Conservation (phyloP, 2,329 filamentous ascomycete species). For the Blastomyces gilchristii region DNA sequence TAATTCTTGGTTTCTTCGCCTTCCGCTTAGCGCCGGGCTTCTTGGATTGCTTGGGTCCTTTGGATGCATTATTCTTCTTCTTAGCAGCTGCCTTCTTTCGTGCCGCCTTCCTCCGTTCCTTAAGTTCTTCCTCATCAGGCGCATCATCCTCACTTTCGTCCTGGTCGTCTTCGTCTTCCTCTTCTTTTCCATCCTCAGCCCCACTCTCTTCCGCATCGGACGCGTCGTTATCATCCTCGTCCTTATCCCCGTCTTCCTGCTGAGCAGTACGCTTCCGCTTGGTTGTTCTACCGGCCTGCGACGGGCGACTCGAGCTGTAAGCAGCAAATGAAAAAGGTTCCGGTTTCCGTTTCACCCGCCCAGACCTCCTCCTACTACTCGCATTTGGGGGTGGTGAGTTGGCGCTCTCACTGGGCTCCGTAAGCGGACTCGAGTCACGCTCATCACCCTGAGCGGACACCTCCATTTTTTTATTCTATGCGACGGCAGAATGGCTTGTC, state of each 20-base stretch:
- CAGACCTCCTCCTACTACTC: slow-evolving; percentile 35
- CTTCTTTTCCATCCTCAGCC: slow-evolving; percentile 30
- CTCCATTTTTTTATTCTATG: not conserved
- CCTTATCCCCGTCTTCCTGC: slow-evolving; percentile 22
- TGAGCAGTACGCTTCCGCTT: slow-evolving; percentile 43
- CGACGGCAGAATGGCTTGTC: not conserved
- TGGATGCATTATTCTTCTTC: slow-evolving; percentile 43
- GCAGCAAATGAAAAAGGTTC: slow-evolving; percentile 31
- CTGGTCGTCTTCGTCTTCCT: slow-evolving; percentile 21
- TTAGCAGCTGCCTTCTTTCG: slow-evolving; percentile 28
- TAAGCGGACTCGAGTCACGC: slow-evolving; percentile 17
- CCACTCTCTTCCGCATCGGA: slow-evolving; percentile 23
- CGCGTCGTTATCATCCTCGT: slow-evolving; percentile 16
- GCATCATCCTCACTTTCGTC: slow-evolving; percentile 26
- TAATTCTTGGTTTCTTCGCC: slow-evolving; percentile 48
- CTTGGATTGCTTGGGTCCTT: slow-evolving; percentile 45
- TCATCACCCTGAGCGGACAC: slow-evolving; percentile 8
- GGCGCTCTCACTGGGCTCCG: slow-evolving; percentile 11
- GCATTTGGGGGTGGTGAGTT: slow-evolving; percentile 22
- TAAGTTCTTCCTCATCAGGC: slow-evolving; percentile 28
- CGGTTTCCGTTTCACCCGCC: slow-evolving; percentile 34
- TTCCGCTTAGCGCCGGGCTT: slow-evolving; percentile 33
- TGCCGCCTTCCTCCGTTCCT: slow-evolving; percentile 42
- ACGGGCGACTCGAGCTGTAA: slow-evolving; percentile 14
- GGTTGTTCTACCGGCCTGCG: slow-evolving; percentile 9